Conservation (phyloP, 2,329 filamentous ascomycete genomes). For the Clarireedia monteithiana region DNA sequence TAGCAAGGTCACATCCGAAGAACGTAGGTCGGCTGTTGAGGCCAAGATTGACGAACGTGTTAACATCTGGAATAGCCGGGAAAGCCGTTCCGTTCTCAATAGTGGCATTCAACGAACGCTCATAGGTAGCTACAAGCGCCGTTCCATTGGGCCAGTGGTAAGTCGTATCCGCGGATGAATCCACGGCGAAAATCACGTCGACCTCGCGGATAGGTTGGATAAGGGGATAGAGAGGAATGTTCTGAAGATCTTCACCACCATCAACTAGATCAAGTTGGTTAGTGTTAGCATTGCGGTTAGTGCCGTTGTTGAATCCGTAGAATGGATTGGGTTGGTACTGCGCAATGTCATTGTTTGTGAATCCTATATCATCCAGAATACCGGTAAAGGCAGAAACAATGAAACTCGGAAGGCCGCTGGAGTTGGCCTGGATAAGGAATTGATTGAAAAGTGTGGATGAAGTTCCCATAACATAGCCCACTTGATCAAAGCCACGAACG, state of each 20-base stretch:
- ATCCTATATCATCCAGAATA: constrained; percentile 48
- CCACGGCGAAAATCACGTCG: constrained; percentile 75
- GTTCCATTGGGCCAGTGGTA: constrained; percentile 72
- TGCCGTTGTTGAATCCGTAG: constrained; percentile 51
- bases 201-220: constrained; percentile 65
- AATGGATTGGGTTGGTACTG: constrained; percentile 72
- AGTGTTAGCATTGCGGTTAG: constrained; percentile 48
- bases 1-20: constrained; percentile 67
- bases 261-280: constrained; percentile 63
- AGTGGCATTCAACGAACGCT: constrained; percentile 49
- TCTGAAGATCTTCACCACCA: constrained; percentile 70
- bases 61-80: constrained; percentile 62
- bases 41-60: constrained; percentile 72
- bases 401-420: constrained; percentile 37
- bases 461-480: constrained; percentile 78
- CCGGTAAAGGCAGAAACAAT: constrained; percentile 42
- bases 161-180: constrained; percentile 65
- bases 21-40: constrained; percentile 69
- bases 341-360: constrained; percentile 63
- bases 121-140: constrained; percentile 64
- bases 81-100: constrained; percentile 64
- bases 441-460: constrained; percentile 80
- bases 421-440: constrained; percentile 58
- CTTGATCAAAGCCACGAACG: constrained; percentile 73
- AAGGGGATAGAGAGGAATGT: constrained; percentile 70